Conservation (phyloP, 306 rosid species). For the Dalbergia cultrata region DNA sequence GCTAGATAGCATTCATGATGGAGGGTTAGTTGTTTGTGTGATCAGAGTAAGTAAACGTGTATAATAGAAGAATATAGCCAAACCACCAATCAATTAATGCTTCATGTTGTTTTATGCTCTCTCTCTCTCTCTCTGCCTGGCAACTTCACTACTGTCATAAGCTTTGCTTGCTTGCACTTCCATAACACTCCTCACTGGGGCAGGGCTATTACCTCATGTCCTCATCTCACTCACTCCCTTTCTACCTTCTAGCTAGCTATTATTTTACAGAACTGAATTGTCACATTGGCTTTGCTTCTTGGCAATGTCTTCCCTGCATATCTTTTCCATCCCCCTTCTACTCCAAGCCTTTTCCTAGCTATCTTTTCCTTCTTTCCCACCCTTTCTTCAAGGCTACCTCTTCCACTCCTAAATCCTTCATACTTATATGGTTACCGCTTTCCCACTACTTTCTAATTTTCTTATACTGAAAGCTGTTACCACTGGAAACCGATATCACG, state of each 20-base stretch:
- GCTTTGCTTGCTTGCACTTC: slow-evolving; percentile 15
- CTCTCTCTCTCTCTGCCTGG: neutral
- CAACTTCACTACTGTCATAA: neutral
- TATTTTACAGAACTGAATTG: neutral
- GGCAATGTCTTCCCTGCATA: slow-evolving; percentile 44
- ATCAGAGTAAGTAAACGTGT: neutral
- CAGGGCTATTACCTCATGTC: no score
- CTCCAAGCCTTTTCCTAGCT: neutral
- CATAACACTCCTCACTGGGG: slow-evolving; percentile 32
- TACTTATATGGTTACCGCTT: neutral
- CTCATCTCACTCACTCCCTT: slow-evolving; percentile 9
- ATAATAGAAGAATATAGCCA: neutral
- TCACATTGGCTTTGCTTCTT: slow-evolving; percentile 49
- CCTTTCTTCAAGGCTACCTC: slow-evolving; percentile 27
- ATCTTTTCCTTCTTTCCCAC: slow-evolving; percentile 2
- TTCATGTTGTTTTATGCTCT: neutral
- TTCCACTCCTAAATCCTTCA: neutral
- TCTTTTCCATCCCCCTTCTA: slow-evolving; percentile 29
- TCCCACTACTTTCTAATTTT: neutral
- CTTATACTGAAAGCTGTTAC: neutral
- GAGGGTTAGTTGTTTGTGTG: neutral
- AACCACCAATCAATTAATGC: neutral
- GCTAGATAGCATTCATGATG: neutral
- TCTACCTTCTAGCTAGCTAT: neutral
- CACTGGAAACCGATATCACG: neutral